A percentile compares a stretch with the other conserved stretches of the same genome.
phyloP scores from a whole-genome alignment of 148 eudicot genomes.

The Vaccinium myrtillus region DNA sequence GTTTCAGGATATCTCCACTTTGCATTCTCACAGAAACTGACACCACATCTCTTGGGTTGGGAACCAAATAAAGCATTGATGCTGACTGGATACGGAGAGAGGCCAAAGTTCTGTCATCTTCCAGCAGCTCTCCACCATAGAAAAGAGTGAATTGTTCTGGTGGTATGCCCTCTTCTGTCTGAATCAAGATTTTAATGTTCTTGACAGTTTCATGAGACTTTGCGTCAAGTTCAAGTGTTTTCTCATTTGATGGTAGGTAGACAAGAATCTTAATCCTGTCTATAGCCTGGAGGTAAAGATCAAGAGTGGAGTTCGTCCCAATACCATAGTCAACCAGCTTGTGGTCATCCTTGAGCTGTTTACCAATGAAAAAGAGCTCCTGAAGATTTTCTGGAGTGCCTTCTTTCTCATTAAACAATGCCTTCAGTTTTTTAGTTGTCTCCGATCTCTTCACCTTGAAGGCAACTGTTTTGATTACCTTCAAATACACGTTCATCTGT shows the following conservation, averaged over 20 bases:
- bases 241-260: constrained; percentile 16
- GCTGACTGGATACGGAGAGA: constrained; percentile 9
- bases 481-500: constrained; percentile 27
- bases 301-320: constrained; percentile 24
- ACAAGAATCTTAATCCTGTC: constrained; percentile 11
- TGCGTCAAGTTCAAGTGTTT: neutral
- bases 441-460: constrained; percentile 18
- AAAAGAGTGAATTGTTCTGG: constrained; percentile 20
- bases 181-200: constrained; percentile 19
- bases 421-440: constrained; percentile 22
- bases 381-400: constrained; percentile 27
- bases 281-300: constrained; percentile 8
- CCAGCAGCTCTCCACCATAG: constrained; percentile 25
- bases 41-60: constrained; percentile 24
- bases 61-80: constrained; percentile 22
- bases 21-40: constrained; percentile 23
- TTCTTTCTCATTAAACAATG: constrained; percentile 11
- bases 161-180: constrained; percentile 6
- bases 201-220: constrained; percentile 19
- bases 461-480: constrained; percentile 17
- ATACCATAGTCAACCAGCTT: constrained; percentile 26
- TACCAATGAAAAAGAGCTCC: constrained; percentile 15
- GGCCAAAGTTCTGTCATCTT: constrained; percentile 19
- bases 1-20: neutral
- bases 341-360: constrained; percentile 19